Conservation (phyloP, 805 yeast species). For the Yarrowia alimentaria region DNA sequence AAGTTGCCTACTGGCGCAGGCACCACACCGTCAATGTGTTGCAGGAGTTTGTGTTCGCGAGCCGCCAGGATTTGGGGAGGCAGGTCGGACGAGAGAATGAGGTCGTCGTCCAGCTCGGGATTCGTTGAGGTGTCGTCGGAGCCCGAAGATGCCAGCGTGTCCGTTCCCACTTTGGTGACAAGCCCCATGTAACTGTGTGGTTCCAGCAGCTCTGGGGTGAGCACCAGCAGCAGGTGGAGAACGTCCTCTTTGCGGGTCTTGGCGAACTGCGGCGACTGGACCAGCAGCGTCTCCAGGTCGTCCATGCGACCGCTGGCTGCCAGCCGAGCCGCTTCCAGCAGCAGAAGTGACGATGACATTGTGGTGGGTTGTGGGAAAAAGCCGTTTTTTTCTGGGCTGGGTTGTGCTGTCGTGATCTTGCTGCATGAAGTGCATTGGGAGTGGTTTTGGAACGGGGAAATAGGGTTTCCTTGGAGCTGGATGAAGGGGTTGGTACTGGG, state of each 20-base stretch:
- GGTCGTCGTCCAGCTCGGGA: background rate
- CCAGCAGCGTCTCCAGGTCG: conserved; percentile 9
- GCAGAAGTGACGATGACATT: background rate
- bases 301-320: conserved; percentile 4
- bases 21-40: conserved; percentile 2
- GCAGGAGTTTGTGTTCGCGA: conserved; percentile 2
- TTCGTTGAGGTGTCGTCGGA: too few relatives aligned
- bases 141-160: too few relatives aligned
- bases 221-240: conserved; percentile 20
- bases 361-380: background rate
- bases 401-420: background rate
- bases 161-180: conserved; percentile 11
- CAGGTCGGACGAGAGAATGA: background rate
- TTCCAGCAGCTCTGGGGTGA: conserved; percentile 20
- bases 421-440: too few relatives aligned
- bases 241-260: background rate
- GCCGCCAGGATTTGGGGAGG: conserved; percentile 7
- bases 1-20: conserved; percentile 4
- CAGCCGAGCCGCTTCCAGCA: conserved; percentile 10
- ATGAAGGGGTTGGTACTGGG: too few relatives aligned
- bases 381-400: background rate
- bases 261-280: conserved; percentile 6
- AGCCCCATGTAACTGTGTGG: conserved; percentile 8
- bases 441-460: too few relatives aligned
- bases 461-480: too few relatives aligned